A percentile compares a stretch with the other conserved stretches of the same genome.
Conservation (phyloP, 2,329 filamentous ascomycete genomes). For the Cercospora sojina region DNA sequence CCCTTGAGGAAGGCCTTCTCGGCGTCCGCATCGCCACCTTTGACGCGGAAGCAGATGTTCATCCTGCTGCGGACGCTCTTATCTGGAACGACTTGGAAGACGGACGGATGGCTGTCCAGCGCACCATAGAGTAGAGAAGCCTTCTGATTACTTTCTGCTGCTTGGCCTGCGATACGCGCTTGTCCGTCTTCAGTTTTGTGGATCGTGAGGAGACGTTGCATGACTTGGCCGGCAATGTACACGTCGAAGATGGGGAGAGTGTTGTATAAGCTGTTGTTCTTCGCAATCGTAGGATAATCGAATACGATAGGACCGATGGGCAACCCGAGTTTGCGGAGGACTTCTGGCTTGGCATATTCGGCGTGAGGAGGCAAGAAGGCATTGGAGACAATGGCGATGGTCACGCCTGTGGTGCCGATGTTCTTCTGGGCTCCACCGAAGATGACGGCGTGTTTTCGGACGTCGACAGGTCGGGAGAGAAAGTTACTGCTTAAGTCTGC, state of each 20-base stretch:
- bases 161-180: conserved; percentile 71
- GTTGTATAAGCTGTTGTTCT: conserved; percentile 95
- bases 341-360: conserved; percentile 63
- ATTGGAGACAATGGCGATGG: conserved; percentile 82
- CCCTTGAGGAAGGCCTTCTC: conserved; percentile 80
- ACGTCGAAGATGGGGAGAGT: conserved; percentile 94
- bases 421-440: conserved; percentile 97
- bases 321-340: conserved; percentile 73
- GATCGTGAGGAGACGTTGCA: conserved; percentile 67
- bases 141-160: conserved; percentile 72
- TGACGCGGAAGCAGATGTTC: conserved; percentile 74
- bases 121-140: conserved; percentile 72
- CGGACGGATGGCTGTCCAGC: conserved; percentile 68
- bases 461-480: conserved; percentile 73
- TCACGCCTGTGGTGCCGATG: conserved; percentile 79
- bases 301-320: conserved; percentile 76
- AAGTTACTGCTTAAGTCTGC: conserved; percentile 96
- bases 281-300: conserved; percentile 78
- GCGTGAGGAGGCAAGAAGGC: conserved; percentile 68
- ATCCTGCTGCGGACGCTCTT: conserved; percentile 77
- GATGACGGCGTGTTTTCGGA: conserved; percentile 76
- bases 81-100: conserved; percentile 78
- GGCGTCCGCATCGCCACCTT: conserved; percentile 50
- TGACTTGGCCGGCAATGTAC: conserved; percentile 84
- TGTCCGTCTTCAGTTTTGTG: conserved; percentile 51